Evolutionary conservation across 768 basidiomycete species (phyloP).

Genomic region (Ramaria sp.): DNA sequence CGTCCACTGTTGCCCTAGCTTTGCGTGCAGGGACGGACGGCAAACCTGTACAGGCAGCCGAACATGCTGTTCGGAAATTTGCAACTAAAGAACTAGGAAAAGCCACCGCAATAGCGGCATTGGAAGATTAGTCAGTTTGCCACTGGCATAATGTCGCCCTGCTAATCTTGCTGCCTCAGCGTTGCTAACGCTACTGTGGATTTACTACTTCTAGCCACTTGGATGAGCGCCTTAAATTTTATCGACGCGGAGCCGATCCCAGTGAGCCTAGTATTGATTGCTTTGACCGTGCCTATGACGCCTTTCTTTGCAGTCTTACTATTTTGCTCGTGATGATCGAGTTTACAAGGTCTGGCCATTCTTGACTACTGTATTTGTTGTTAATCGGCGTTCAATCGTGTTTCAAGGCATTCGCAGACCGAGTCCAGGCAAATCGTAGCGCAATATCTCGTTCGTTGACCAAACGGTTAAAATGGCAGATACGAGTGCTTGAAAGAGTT

Average conservation of each 20-base stretch:
- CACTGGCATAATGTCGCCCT: background rate
- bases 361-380: background rate
- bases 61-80: conserved; percentile 70
- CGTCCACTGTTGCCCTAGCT: conserved; percentile 56
- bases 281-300: background rate
- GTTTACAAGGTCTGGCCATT: conserved; percentile 38
- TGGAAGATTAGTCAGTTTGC: conserved; percentile 76
- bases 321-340: conserved; percentile 89
- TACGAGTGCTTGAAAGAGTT: conserved; percentile 49
- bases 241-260: conserved; percentile 61
- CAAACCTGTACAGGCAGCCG: conserved; percentile 67
- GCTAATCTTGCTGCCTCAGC: conserved; percentile 25
- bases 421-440: conserved; percentile 20
- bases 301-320: conserved; percentile 50
- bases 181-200: conserved; percentile 87
- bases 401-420: conserved; percentile 31
- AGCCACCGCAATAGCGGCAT: conserved; percentile 63
- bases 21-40: conserved; percentile 57
- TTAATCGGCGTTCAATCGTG: conserved; percentile 15
- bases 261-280: conserved; percentile 30
- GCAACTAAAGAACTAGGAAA: conserved; percentile 79
- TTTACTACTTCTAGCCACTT: conserved; percentile 70
- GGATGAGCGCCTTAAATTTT: conserved; percentile 53
- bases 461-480: conserved; percentile 59
- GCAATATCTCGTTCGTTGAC: conserved; percentile 39